phyloP scores from a whole-genome alignment of 148 eudicot genomes.

The Euryodendron excelsum region DNA sequence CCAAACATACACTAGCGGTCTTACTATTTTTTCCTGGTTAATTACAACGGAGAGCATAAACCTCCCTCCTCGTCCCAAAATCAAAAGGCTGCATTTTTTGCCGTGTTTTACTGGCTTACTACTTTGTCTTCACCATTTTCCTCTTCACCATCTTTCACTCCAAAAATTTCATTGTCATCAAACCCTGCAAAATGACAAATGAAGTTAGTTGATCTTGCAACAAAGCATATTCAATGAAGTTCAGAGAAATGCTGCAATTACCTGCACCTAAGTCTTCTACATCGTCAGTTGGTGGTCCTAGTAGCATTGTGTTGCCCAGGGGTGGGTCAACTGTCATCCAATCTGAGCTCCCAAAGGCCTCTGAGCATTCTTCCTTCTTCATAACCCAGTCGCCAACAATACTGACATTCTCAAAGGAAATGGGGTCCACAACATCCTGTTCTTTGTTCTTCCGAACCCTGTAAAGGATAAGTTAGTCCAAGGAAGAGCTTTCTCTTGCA shows the following conservation, averaged over 20 bases:
- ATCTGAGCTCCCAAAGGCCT: constrained; percentile 52
- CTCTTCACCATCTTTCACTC: constrained; percentile 48
- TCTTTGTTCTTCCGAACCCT: constrained; percentile 57
- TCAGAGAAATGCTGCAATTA: constrained; percentile 16
- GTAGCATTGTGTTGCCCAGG: constrained; percentile 38
- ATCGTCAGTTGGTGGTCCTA: constrained; percentile 52
- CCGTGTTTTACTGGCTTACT: constrained; percentile 2
- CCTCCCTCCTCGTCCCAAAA: neutral
- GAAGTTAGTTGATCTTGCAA: neutral
- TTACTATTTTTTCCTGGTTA: neutral
- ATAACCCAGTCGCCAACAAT: constrained; percentile 63
- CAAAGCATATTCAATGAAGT: neutral
- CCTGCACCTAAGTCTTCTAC: constrained; percentile 64
- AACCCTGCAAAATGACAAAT: constrained; percentile 54
- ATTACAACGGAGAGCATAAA: neutral
- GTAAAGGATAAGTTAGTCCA: constrained; percentile 4
- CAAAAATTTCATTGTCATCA: constrained; percentile 74
- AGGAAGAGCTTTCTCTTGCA: neutral
- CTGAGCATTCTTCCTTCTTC: constrained; percentile 47
- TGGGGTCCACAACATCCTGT: constrained; percentile 53
- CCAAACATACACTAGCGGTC: neutral
- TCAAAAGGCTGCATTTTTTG: neutral
- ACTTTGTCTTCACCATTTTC: constrained; percentile 40
- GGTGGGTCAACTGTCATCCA: constrained; percentile 74
- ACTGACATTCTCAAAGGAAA: constrained; percentile 43